Base-by-base conservation (phyloP, 2,329 filamentous ascomycete genomes). In the Septoria linicola region DNA sequence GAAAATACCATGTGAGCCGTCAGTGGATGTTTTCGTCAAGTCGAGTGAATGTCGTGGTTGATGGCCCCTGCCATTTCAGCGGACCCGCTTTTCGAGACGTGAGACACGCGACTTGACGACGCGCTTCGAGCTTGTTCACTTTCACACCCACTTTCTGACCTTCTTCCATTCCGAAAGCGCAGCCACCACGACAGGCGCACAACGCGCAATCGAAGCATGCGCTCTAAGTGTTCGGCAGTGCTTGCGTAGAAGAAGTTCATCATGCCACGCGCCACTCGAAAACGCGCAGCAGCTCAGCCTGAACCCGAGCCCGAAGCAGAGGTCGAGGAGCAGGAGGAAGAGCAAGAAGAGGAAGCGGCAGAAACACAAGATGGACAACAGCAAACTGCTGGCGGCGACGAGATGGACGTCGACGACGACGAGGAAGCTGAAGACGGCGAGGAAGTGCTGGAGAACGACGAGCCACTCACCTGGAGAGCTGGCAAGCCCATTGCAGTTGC, bases 381-480 rank as follows among this genome's bases (percentile, higher is more conserved):
- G 37, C 30, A 39, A 32, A n/a, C n/a, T n/a, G 36, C 8, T 6
- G 8, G 20, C 17, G 48, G 62, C 17, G 50, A 63, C 20, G 58
- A 50, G 20, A 52, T 55, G 35, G 52, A 57, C 7, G 50, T 53
- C 23, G 55, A 62, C 21, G 53, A 60, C 21, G 47, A 60, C 13
- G 57, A 58, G 37, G 55, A 58, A 17, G 54, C 57, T 4, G 56
- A 55, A 19, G 45, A 56, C 8, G 58, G 50, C 23, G 44, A 51
- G n/a, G 47, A 16, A 7, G 20, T 32, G 11, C 81, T 99, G 41
- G 76, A 83, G 61, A 97, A 97, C 78, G 82, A 91, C 64, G 85
- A 96, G 67, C 79, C 89, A 58, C 77, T 99, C 51, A 88, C 89
- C 68, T 96, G 93, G 88, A 87, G 87, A 67, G 89, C 91, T 36